Conservation (phyloP, 208 protist species). For the Trypanosoma mega region DNA sequence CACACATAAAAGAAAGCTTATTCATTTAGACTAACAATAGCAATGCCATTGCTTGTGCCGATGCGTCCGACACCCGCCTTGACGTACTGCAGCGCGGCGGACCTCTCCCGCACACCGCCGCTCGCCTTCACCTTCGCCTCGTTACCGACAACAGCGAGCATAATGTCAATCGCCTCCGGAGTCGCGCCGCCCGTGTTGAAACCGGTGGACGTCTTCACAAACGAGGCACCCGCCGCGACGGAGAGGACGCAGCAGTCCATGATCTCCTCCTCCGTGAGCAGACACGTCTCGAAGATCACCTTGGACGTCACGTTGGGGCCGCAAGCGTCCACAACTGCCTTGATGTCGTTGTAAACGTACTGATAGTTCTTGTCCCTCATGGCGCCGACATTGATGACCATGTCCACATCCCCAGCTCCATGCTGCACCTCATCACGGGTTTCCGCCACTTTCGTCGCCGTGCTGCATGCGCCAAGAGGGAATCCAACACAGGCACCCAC, state of each 20-base stretch:
- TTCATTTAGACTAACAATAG: too few relatives aligned
- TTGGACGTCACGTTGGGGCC: conserved; percentile 46
- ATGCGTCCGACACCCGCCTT: conserved; percentile 83
- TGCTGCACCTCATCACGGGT: conserved; percentile 49
- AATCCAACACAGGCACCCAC: conserved; percentile 88
- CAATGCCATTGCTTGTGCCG: conserved; percentile 88
- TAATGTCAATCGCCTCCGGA: conserved; percentile 84
- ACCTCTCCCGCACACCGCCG: conserved; percentile 87
- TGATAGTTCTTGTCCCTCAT: conserved; percentile 86
- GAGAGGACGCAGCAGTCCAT: conserved; percentile 88
- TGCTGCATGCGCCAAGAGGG: conserved; percentile 88
- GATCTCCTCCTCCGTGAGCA: conserved; percentile 87
- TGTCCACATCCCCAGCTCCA: conserved; percentile 94
- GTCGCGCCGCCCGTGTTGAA: conserved; percentile 90
- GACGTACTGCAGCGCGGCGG: conserved; percentile 81
- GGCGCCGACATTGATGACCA: conserved; percentile 93
- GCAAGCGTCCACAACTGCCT: conserved; percentile 57
- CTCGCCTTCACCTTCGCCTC: conserved; percentile 82
- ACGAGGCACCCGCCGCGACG: conserved; percentile 84
- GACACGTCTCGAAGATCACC: conserved; percentile 95
- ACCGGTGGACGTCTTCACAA: conserved; percentile 96
- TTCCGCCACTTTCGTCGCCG: conserved; percentile 85
- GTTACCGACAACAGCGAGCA: conserved; percentile 90
- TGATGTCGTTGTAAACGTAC: conserved; percentile 87
- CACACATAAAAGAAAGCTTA: too few relatives aligned